Evolutionary conservation across 2,329 filamentous ascomycete genomes (phyloP), one percentile per base, ranked within the genome.

Genomic region (Spiromastix sp.): DNA sequence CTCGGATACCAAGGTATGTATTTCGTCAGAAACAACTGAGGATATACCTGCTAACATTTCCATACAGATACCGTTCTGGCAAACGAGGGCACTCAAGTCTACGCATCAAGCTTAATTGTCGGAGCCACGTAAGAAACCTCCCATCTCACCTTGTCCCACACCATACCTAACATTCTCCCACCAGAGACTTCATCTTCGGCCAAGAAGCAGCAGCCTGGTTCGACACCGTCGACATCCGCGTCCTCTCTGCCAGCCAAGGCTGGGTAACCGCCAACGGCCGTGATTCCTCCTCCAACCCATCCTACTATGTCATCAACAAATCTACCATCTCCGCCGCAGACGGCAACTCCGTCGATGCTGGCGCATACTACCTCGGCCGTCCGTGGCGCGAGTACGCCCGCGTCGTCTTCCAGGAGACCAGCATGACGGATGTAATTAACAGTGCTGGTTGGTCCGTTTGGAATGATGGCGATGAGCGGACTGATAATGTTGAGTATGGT

Each of bases 111-210:
- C 43, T 67, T 70, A 39, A 75, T 78, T 41, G 64, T 70, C 30
- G 72, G 73, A 18, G 68, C 71, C 2, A 70, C 71, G 28, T 48
- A 34, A 35, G 45, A 39, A 29, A 20, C 10, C 13, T 18, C 21
- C 10, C 22, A n/a, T 18, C 10, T 7, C 11, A 12, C 15, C 5
- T n/a, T n/a, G 28, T 8, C n/a, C 4, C n/a, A 5, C 4, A 29
- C 11, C 24, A 35, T 21, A 32, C 24, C 12, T 11, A 13, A 12
- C 11, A 18, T 30, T 16, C 17, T 5, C 16, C 15, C 24, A 22
- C 4, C 13, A 49, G 46, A 28, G 74, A 77, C 46, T 75, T 75
- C 48, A 71, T 75, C 44, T 79, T 78, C 49, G 67, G 74, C 34
- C 63, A 73, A 52, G 45, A 62, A 36, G 63, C 68, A 21, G 50